Base-by-base conservation (phyloP, 345 rosid species). In the Iberis pinnata region DNA sequence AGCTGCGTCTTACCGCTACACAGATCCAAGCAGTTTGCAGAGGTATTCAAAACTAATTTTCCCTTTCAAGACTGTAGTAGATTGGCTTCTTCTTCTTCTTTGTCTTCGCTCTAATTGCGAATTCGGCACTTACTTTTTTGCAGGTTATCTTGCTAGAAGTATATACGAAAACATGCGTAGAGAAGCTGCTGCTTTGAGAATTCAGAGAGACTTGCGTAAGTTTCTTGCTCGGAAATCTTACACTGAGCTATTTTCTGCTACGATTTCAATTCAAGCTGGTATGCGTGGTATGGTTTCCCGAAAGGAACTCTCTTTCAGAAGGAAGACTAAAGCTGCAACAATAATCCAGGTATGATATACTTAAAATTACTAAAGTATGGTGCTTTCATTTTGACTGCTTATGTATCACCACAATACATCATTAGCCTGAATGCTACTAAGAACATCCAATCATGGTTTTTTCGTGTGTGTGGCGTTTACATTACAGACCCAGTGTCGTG, bases 221-320 rank as follows among this genome's bases (percentile, higher is more conserved):
- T 70, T 74, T 82, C 67, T 82, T 52, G 88, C 95, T 64, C 83
- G 76, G 75, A 88, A 82, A 76, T 68, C 79, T 53, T 86, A 83
- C 72, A 78, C 65, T 60, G 79, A 74, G 48, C 17, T 78, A 70
- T 70, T 51, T 46, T 72, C 68, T 29, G 75, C 95, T 62, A 75
- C 92, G 20, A 53, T 84, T 63, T 77, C 70, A 39, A 74, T 93
- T 70, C 97, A 93, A 66, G 67, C 80, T 10, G 84, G 94, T 44
- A 80, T 93, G 72, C 89, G 92, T 60, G 99, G 97, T 65, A 88
- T 88, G 90, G 89, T 72, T 73, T 83, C 94, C 55, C 82, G 97
- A 33, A 80, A 79, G 36, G 95, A 92, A 60, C 62, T 86, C 29
- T 76, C 63, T 42, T 78, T 80, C 77, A 83, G 82, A 75, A 78